Conservation (phyloP, 1,284 basidiomycete species). For the Ustilago bromivora region DNA sequence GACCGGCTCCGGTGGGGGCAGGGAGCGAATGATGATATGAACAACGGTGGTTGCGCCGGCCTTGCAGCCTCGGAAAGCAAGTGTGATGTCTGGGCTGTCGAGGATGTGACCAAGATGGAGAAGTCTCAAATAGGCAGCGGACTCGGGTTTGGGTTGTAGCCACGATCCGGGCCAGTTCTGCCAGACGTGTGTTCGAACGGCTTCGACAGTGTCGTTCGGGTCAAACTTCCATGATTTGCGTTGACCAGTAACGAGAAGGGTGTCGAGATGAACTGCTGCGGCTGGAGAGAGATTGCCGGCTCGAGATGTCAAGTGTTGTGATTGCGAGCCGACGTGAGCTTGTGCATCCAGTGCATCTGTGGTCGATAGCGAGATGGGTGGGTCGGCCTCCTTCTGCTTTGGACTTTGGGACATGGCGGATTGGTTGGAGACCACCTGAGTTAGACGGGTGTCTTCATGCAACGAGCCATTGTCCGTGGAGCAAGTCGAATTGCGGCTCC, state of each 20-base stretch:
- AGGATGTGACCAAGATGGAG: conserved; percentile 49
- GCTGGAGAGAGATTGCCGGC: conserved; percentile 9
- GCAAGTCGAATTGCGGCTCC: conserved; percentile 34
- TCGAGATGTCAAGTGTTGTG: conserved; percentile 6
- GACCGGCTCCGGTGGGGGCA: conserved; percentile 33
- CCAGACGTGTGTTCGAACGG: conserved; percentile 29
- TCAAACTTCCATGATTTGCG: conserved; percentile 41
- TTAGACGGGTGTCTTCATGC: conserved; percentile 24
- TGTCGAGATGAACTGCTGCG: conserved; percentile 32
- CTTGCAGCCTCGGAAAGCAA: conserved; percentile 38
- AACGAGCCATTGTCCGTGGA: conserved; percentile 37
- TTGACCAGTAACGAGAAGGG: conserved; percentile 37
- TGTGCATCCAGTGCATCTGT: conserved; percentile 9
- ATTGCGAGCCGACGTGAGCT: not conserved
- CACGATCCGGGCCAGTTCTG: conserved; percentile 38
- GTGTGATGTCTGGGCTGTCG: conserved; percentile 27
- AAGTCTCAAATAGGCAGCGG: conserved; percentile 29
- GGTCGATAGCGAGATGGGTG: conserved; percentile 12
- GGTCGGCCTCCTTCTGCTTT: conserved; percentile 18
- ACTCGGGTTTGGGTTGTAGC: conserved; percentile 44
- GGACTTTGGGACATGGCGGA: conserved; percentile 16
- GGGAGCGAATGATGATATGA: conserved; percentile 33
- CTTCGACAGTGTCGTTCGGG: conserved; percentile 22
- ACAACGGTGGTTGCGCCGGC: conserved; percentile 40
- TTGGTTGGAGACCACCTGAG: conserved; percentile 23